Percentiles rank a stretch among this genome's conserved stretches.
These are phyloP conservation scores for Vigna trinervia DNA, from an alignment of 306 rosid genomes.

Conservation along the genomic window DNA sequence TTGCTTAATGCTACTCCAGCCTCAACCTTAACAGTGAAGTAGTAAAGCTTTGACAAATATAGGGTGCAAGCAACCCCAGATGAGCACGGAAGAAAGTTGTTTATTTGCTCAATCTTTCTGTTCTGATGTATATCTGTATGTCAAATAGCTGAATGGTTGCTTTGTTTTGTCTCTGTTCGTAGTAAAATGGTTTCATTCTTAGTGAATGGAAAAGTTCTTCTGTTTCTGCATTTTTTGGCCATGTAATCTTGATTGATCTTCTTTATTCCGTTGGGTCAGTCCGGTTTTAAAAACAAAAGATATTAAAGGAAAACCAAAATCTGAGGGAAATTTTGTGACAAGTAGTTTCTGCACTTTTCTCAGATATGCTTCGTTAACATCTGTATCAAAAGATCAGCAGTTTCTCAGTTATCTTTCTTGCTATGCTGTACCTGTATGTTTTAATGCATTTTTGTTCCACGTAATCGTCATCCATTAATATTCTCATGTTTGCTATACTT, in stretches of 20 bases:
- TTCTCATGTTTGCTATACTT: too few relatives aligned
- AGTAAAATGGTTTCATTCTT: constrained; percentile 39
- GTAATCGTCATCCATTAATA: too few relatives aligned
- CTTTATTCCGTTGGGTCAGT: too few relatives aligned
- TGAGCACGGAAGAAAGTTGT: constrained; percentile 43
- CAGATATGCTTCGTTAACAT: too few relatives aligned
- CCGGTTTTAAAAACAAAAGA: too few relatives aligned
- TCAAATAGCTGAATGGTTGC: constrained; percentile 53
- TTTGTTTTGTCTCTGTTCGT: constrained; percentile 36
- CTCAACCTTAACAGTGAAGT: constrained; percentile 66
- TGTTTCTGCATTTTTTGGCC: background rate
- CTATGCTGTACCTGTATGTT: too few relatives aligned
- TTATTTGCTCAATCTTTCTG: constrained; percentile 38
- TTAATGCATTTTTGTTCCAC: too few relatives aligned
- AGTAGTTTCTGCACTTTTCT: too few relatives aligned
- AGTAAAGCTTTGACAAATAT: constrained; percentile 57
- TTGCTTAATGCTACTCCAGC: constrained; percentile 65
- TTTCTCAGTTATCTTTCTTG: too few relatives aligned
- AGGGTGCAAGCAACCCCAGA: constrained; percentile 43
- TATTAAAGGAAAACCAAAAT: too few relatives aligned
- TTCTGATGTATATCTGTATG: constrained; percentile 47
- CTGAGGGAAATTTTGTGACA: too few relatives aligned
- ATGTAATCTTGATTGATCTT: background rate
- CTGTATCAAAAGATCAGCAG: too few relatives aligned
- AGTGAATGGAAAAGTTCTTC: constrained; percentile 28